Evolutionary conservation across 345 rosid species (phyloP).

Genomic region (Cardamine chenopodiifolia): DNA sequence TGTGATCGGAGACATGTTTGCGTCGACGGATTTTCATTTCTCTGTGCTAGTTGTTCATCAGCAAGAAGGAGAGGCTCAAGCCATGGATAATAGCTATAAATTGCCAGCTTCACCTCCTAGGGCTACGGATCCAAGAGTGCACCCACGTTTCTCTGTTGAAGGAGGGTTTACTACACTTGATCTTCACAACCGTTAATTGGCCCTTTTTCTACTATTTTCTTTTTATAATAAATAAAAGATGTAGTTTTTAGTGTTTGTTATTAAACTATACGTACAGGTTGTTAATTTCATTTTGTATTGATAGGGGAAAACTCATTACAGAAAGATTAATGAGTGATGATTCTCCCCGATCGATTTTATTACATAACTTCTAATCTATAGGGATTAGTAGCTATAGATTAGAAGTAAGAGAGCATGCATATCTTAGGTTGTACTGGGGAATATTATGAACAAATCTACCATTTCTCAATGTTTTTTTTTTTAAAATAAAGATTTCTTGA

Average conservation of each 20-base stretch:
- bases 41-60: slow-evolving; percentile 45
- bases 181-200: slow-evolving; percentile 32
- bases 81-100: slow-evolving; percentile 27
- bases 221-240: neutral
- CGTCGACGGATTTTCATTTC: slow-evolving; percentile 44
- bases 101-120: slow-evolving; percentile 12
- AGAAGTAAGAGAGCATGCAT: too few species aligned
- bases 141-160: slow-evolving; percentile 38
- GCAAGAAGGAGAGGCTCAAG: slow-evolving; percentile 38
- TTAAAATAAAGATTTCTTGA: too few species aligned
- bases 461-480: too few species aligned
- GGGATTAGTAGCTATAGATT: too few species aligned
- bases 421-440: too few species aligned
- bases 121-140: slow-evolving; percentile 14
- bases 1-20: slow-evolving; percentile 46
- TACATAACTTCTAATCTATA: too few species aligned
- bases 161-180: slow-evolving; percentile 32
- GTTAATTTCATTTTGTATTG: neutral
- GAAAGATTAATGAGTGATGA: too few species aligned
- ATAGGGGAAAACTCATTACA: too few species aligned
- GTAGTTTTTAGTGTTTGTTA: slow-evolving; percentile 26
- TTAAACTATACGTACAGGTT: neutral
- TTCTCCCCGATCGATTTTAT: too few species aligned
- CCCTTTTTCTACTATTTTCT: neutral
- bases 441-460: too few species aligned